Evolutionary conservation across 2,329 filamentous ascomycete genomes (phyloP).

Genomic region (Paraconiothyrium brasiliense): DNA sequence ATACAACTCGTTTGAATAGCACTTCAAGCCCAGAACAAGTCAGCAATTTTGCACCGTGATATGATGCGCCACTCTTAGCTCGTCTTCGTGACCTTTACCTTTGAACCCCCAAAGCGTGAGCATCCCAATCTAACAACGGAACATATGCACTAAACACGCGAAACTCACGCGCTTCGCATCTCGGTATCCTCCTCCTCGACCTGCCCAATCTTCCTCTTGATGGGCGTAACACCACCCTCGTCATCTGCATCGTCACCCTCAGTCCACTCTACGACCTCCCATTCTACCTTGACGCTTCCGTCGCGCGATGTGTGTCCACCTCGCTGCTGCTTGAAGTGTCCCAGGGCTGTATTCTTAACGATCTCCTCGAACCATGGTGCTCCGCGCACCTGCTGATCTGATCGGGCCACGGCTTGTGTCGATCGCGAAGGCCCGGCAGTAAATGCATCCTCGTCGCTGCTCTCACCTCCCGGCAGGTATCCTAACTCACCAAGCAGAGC

Average conservation of each 20-base stretch:
- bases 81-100: conserved; percentile 20
- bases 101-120: conserved; percentile 37
- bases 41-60: background rate
- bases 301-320: conserved; percentile 69
- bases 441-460: conserved; percentile 39
- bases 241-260: conserved; percentile 52
- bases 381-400: conserved; percentile 55
- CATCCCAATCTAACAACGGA: conserved; percentile 29
- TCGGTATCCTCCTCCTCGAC: conserved; percentile 39
- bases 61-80: background rate
- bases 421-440: conserved; percentile 26
- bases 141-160: conserved; percentile 6
- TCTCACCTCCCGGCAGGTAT: conserved; percentile 64
- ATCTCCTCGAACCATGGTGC: conserved; percentile 88
- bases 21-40: background rate
- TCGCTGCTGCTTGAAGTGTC: conserved; percentile 70
- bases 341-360: conserved; percentile 78
- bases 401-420: conserved; percentile 26
- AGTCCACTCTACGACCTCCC: conserved; percentile 80
- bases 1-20: background rate
- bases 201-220: conserved; percentile 49
- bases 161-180: conserved; percentile 39
- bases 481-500: conserved; percentile 77
- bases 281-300: conserved; percentile 74
- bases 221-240: conserved; percentile 34